These are phyloP conservation scores for Scedosporium minutisporum DNA, from an alignment of 2,329 filamentous ascomycete genomes.

Conservation along the genomic window DNA sequence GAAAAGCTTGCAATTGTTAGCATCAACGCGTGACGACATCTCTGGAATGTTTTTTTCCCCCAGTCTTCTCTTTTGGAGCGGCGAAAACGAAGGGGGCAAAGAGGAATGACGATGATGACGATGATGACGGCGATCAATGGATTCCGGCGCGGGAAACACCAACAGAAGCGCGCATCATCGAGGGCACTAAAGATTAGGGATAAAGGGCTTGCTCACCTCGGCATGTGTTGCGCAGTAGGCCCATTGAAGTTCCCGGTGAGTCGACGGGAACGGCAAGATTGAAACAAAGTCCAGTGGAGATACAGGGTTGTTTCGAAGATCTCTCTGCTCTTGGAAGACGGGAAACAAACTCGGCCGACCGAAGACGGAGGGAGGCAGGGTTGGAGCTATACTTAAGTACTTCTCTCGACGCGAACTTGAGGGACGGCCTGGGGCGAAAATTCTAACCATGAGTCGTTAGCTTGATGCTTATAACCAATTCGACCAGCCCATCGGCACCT, in stretches of 20 bases:
- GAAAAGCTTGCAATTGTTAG: neutral
- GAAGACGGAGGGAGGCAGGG: neutral
- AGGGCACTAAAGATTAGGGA: too few species aligned
- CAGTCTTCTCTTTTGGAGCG: too few species aligned
- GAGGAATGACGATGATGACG: too few species aligned
- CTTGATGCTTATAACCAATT: neutral
- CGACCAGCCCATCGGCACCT: neutral
- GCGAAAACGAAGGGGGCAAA: too few species aligned
- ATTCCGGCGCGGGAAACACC: too few species aligned
- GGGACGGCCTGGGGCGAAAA: neutral
- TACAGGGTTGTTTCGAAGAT: neutral
- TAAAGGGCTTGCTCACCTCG: too few species aligned
- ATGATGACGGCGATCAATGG: too few species aligned
- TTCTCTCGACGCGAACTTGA: neutral
- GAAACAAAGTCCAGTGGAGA: neutral
- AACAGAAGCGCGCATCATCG: too few species aligned
- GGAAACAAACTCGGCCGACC: neutral
- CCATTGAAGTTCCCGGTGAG: neutral
- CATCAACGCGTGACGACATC: neutral
- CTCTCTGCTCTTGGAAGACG: neutral
- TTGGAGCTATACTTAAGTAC: neutral
- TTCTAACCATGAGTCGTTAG: neutral
- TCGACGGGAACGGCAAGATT: neutral
- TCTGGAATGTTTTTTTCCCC: too few species aligned
- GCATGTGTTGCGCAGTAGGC: neutral